Percentiles rank a stretch among this genome's conserved stretches.
These are phyloP conservation scores for Phycomyces blakesleeanus DNA, from an alignment of 192 early-diverging fungal genomes.

Conservation along the genomic window DNA sequence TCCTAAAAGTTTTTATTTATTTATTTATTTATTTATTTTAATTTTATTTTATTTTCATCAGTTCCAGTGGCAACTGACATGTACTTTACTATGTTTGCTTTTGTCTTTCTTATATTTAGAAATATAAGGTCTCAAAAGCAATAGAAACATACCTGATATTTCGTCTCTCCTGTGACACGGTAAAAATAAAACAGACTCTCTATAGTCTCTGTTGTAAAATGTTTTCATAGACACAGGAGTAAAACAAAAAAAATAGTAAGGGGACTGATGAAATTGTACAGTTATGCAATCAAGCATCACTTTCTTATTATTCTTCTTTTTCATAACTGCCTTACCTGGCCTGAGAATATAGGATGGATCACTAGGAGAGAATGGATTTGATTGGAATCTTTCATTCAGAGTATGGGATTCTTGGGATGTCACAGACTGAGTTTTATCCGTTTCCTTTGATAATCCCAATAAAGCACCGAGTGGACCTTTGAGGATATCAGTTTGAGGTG, in stretches of 20 bases:
- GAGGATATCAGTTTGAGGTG: background rate
- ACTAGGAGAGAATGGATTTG: no score
- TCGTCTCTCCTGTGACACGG: slow-evolving; percentile 61
- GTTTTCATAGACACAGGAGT: no score
- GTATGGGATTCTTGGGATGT: slow-evolving; percentile 4
- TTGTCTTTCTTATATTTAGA: no score
- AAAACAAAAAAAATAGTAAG: background rate
- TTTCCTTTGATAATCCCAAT: background rate
- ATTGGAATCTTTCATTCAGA: background rate
- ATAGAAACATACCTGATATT: slow-evolving; percentile 42
- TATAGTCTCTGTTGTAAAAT: slow-evolving; percentile 55
- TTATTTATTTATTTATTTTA: no score
- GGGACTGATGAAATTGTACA: no score
- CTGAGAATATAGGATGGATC: slow-evolving; percentile 35
- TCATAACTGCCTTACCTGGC: slow-evolving; percentile 37
- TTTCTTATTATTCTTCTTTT: background rate
- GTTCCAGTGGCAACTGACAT: no score
- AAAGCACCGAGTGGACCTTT: slow-evolving; percentile 2
- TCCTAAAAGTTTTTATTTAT: no score
- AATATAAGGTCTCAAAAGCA: no score
- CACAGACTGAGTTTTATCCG: background rate
- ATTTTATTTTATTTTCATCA: no score
- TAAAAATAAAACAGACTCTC: slow-evolving; percentile 71
- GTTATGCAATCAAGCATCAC: background rate
- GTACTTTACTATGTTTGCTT: no score